Conservation (phyloP, 345 rosid genomes). For the Eucalyptus rudis region DNA sequence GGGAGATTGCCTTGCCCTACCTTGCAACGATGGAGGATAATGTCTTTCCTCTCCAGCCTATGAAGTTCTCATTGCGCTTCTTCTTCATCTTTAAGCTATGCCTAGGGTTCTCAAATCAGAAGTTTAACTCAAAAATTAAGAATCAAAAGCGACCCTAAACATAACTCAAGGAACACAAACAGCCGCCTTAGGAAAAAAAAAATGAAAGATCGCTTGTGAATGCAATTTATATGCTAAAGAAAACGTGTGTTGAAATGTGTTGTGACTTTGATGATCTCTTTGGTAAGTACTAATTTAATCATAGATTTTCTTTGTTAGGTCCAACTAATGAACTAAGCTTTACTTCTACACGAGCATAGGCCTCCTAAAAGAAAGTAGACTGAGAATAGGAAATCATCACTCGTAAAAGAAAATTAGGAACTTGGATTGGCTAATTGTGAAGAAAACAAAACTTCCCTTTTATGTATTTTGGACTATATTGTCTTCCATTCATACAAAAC, state of each 20-base stretch:
- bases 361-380: neutral
- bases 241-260: neutral
- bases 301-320: neutral
- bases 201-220: neutral
- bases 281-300: neutral
- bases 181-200: neutral
- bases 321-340: neutral
- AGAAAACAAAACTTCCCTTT: neutral
- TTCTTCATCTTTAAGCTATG: neutral
- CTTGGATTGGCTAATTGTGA: neutral
- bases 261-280: neutral
- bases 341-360: neutral
- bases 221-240: neutral
- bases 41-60: neutral
- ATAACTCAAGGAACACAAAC: neutral
- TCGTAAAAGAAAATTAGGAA: fast-evolving
- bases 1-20: neutral
- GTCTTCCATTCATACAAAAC: neutral
- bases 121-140: neutral
- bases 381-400: neutral
- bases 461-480: neutral
- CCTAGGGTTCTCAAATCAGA: neutral
- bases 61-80: neutral
- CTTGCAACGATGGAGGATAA: neutral
- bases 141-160: neutral